These are phyloP conservation scores for Multifurca ochricompacta DNA, from an alignment of 768 basidiomycete genomes.

Conservation along the genomic window DNA sequence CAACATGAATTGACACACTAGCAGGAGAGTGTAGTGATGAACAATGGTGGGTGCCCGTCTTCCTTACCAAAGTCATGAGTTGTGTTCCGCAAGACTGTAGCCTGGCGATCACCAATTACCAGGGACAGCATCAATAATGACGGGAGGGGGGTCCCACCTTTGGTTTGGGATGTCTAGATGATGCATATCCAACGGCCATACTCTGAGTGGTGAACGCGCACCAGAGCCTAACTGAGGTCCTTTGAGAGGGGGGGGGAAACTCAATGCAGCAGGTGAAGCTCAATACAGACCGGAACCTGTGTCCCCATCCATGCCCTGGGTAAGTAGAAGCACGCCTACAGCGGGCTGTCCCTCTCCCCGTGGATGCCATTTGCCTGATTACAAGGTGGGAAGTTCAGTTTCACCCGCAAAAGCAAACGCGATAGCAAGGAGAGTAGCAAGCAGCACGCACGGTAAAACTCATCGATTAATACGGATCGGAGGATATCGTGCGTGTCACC, in stretches of 20 bases:
- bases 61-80: conserved; percentile 14
- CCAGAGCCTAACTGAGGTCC: conserved; percentile 55
- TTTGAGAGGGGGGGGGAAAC: not conserved
- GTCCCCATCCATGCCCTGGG: conserved; percentile 34
- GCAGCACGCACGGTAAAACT: conserved; percentile 43
- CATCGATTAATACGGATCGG: conserved; percentile 34
- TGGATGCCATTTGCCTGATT: conserved; percentile 30
- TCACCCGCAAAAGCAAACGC: not conserved
- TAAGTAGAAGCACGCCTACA: conserved; percentile 57
- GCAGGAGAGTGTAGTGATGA: conserved; percentile 46
- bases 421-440: not conserved
- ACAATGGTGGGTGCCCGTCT: conserved; percentile 35
- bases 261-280: not conserved
- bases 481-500: conserved; percentile 53
- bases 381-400: too few species aligned
- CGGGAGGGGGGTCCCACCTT: conserved; percentile 36
- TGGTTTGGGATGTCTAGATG: conserved; percentile 43
- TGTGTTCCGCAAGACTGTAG: conserved; percentile 30
- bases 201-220: conserved; percentile 78
- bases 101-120: conserved; percentile 24
- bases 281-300: conserved; percentile 5
- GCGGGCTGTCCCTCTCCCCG: conserved; percentile 41
- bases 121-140: not conserved
- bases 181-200: conserved; percentile 72
- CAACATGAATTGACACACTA: not conserved